Evolutionary conservation across 768 basidiomycete genomes (phyloP).

Genomic region (Mycena amicta): DNA sequence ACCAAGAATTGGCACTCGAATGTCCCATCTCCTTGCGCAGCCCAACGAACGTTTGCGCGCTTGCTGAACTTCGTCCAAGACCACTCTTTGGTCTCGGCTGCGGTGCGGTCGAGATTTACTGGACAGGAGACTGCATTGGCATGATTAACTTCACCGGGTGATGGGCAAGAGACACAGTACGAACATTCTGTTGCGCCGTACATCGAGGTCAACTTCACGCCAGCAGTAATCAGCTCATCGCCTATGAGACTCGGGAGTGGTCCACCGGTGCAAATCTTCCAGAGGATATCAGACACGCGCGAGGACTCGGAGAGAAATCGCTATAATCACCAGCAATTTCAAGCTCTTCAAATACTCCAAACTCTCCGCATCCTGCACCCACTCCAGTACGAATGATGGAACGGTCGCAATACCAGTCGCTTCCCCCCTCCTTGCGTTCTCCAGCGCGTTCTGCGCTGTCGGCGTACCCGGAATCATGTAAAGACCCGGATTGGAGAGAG

Average conservation of each 20-base stretch:
- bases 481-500: slow-evolving; percentile 7
- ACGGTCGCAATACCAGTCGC: slow-evolving; percentile 35
- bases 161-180: no score
- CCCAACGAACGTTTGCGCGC: slow-evolving; percentile 34
- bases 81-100: slow-evolving; percentile 26
- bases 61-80: slow-evolving; percentile 34
- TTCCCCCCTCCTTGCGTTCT: slow-evolving; percentile 31
- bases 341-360: slow-evolving; percentile 29
- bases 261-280: slow-evolving; percentile 38
- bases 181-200: slow-evolving; percentile 42
- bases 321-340: slow-evolving; percentile 26
- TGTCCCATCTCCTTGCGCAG: slow-evolving; percentile 36
- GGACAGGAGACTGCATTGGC: not conserved
- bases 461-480: slow-evolving; percentile 35
- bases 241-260: slow-evolving; percentile 38
- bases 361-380: slow-evolving; percentile 31
- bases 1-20: slow-evolving; percentile 43
- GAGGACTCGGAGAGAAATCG: not conserved
- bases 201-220: slow-evolving; percentile 32
- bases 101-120: slow-evolving; percentile 20
- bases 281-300: not conserved
- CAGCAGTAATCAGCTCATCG: slow-evolving; percentile 32
- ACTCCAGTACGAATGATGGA: slow-evolving; percentile 41
- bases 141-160: no score
- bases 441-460: slow-evolving; percentile 40